Conservation (phyloP, 2,329 filamentous ascomycete genomes). For the Drechslerella stenobrocha region DNA sequence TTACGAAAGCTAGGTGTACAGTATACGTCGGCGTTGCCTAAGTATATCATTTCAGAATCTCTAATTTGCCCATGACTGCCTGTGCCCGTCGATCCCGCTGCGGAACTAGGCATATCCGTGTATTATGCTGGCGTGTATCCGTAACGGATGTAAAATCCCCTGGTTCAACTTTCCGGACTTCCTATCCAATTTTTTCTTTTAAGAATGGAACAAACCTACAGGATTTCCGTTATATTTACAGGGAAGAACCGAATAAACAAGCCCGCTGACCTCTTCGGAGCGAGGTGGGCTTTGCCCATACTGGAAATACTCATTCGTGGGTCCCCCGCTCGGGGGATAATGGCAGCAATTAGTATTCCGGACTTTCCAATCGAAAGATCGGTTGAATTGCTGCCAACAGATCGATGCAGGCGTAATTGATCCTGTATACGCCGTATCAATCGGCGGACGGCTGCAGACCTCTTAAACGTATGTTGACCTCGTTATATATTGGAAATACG, state of each 20-base stretch:
- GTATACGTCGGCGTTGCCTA: too few species aligned
- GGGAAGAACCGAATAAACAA: slow-evolving; percentile 25
- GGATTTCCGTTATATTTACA: slow-evolving; percentile 49
- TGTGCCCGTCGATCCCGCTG: too few species aligned
- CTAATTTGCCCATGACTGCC: too few species aligned
- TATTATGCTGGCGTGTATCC: too few species aligned
- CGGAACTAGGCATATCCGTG: too few species aligned
- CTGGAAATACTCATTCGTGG: slow-evolving; percentile 42
- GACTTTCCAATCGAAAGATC: slow-evolving; percentile 28
- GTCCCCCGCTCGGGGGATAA: slow-evolving; percentile 29
- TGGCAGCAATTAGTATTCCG: slow-evolving; percentile 45
- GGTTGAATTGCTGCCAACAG: slow-evolving; percentile 40
- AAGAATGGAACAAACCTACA: slow-evolving; percentile 16
- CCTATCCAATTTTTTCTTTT: background rate
- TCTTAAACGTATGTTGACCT: too few species aligned
- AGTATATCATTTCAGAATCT: too few species aligned
- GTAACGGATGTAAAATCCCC: too few species aligned
- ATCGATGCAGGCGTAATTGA: background rate
- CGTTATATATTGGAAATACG: too few species aligned
- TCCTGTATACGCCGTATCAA: background rate
- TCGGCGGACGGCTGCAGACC: background rate
- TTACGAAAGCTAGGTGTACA: too few species aligned
- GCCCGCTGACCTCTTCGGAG: background rate
- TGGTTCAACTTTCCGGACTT: slow-evolving; percentile 49
- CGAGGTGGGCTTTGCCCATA: slow-evolving; percentile 25